phyloP scores from a whole-genome alignment of 495 filamentous ascomycete genomes.

The Evansstolkia leycettana region DNA sequence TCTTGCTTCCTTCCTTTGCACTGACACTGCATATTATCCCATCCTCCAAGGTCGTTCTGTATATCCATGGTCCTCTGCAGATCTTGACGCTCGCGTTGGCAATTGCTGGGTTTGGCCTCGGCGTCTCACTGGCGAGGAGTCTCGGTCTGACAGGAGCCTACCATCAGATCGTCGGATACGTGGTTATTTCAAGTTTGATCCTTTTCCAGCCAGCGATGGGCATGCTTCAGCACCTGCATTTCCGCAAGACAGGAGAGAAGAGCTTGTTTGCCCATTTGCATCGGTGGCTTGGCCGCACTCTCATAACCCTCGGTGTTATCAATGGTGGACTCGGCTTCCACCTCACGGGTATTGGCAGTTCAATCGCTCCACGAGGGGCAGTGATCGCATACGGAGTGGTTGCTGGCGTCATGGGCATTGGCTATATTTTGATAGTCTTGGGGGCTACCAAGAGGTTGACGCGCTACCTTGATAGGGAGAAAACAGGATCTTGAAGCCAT shows the following conservation, averaged over 20 bases:
- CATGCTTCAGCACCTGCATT: slow-evolving; percentile 44
- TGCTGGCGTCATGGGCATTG: slow-evolving; percentile 36
- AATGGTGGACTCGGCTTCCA: slow-evolving; percentile 59
- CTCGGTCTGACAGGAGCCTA: slow-evolving; percentile 9
- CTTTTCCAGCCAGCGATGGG: slow-evolving; percentile 54
- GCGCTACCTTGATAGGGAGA: no score
- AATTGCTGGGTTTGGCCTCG: slow-evolving; percentile 50
- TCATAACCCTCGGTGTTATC: slow-evolving; percentile 53
- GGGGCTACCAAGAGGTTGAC: no score
- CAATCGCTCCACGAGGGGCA: slow-evolving; percentile 17
- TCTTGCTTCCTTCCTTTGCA: slow-evolving; percentile 39
- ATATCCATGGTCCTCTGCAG: slow-evolving; percentile 48
- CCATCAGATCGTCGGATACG: slow-evolving; percentile 44
- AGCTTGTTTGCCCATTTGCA: slow-evolving; percentile 46
- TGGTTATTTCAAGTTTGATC: slow-evolving; percentile 41
- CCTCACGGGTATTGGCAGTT: slow-evolving; percentile 19
- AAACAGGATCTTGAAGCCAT: no score
- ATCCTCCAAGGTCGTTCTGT: slow-evolving; percentile 20
- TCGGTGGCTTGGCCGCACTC: slow-evolving; percentile 54
- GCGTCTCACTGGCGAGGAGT: slow-evolving; percentile 34
- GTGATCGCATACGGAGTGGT: slow-evolving; percentile 49
- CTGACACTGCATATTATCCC: slow-evolving; percentile 27
- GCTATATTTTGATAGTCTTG: no score
- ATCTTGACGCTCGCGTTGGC: slow-evolving; percentile 40
- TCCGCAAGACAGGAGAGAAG: slow-evolving; percentile 32